Conservation (phyloP, 257 asterid species). For the Apocynum venetum region DNA sequence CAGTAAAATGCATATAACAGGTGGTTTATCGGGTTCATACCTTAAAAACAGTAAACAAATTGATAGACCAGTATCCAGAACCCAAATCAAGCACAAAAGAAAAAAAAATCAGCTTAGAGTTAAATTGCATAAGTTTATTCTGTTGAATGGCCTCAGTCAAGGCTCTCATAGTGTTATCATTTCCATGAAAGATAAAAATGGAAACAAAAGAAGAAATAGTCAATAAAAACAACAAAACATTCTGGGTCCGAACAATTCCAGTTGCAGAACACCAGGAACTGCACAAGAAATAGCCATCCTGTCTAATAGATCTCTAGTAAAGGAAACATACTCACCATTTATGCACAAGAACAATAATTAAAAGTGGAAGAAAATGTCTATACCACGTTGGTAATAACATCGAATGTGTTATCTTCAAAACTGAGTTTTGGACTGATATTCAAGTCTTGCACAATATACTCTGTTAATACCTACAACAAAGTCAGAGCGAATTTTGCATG, state of each 20-base stretch:
- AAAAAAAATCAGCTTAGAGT: neutral
- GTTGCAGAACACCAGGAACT: neutral
- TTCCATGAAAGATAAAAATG: neutral
- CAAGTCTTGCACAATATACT: slow-evolving; percentile 88
- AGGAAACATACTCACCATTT: neutral
- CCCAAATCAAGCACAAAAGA: neutral
- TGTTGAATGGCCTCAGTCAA: neutral
- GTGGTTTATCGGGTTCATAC: neutral
- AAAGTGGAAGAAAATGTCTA: slow-evolving; percentile 20
- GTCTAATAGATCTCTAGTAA: neutral
- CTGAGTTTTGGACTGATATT: slow-evolving; percentile 79
- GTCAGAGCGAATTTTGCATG: slow-evolving; percentile 12
- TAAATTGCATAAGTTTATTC: too few species aligned
- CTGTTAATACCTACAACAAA: slow-evolving; percentile 69
- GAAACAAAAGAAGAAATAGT: neutral
- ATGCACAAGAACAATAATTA: slow-evolving; percentile 2
- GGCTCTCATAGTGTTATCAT: neutral
- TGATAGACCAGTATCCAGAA: neutral
- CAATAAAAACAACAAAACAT: neutral
- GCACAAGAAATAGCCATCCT: neutral
- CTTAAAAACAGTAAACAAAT: neutral
- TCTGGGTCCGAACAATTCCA: neutral
- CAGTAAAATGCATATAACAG: neutral
- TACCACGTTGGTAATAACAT: slow-evolving; percentile 87
- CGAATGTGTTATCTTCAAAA: slow-evolving; percentile 69